phyloP scores from a whole-genome alignment of 768 basidiomycete species.

The Crepidotus variabilis region DNA sequence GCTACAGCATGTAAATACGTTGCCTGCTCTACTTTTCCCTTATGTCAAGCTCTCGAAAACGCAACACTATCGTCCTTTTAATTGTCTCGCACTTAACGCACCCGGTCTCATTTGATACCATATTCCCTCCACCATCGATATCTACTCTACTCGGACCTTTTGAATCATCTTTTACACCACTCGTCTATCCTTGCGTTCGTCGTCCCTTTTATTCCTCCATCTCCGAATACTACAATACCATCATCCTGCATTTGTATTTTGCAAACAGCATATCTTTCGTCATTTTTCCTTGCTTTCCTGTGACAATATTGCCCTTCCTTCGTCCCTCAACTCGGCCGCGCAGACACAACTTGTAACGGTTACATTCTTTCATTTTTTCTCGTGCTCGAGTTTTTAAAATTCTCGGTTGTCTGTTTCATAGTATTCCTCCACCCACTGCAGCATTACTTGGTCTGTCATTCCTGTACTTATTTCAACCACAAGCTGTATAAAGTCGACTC shows the following conservation, averaged over 20 bases:
- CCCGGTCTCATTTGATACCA: constrained; percentile 26
- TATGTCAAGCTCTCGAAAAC: constrained; percentile 22
- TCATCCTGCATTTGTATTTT: constrained; percentile 63
- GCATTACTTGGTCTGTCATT: constrained; percentile 63
- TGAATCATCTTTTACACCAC: constrained; percentile 39
- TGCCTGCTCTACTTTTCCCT: constrained; percentile 17
- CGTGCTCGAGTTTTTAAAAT: constrained; percentile 29
- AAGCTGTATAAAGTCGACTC: constrained; percentile 52
- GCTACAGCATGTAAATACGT: constrained; percentile 72
- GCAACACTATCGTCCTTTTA: constrained; percentile 37
- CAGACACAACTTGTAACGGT: constrained; percentile 52
- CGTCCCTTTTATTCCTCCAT: constrained; percentile 33
- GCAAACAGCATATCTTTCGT: constrained; percentile 57
- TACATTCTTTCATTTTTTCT: constrained; percentile 41
- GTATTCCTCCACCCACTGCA: constrained; percentile 42
- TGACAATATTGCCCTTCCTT: constrained; percentile 39
- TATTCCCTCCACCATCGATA: constrained; percentile 18
- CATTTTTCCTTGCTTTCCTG: constrained; percentile 49
- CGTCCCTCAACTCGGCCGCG: constrained; percentile 20
- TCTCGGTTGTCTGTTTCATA: constrained; percentile 67
- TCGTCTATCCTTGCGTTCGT: constrained; percentile 33
- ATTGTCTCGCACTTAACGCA: constrained; percentile 20
- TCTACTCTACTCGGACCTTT: constrained; percentile 38
- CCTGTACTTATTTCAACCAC: constrained; percentile 61
- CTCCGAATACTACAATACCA: constrained; percentile 33